phyloP scores from a whole-genome alignment of 768 basidiomycete genomes.

The Tulasnella sp. region DNA sequence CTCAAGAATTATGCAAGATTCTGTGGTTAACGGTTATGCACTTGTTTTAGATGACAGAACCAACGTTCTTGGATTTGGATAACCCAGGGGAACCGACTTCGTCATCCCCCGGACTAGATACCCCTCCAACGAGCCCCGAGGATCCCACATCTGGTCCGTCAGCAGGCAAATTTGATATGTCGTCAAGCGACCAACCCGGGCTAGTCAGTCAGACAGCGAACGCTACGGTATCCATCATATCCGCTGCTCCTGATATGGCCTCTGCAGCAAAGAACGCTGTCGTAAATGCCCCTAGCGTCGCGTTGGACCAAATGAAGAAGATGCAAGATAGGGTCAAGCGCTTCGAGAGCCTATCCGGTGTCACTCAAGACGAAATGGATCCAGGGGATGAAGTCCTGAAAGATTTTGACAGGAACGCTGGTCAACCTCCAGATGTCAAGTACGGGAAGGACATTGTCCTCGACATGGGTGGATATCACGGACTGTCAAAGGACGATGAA shows the following conservation, averaged over 20 bases:
- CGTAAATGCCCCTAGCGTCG: not conserved
- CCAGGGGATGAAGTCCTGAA: not conserved
- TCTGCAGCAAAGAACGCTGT: not conserved
- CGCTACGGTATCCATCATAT: not conserved
- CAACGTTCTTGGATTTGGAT: constrained; percentile 15
- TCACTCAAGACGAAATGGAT: not conserved
- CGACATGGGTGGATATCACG: constrained; percentile 14
- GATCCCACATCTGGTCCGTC: not conserved
- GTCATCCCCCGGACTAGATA: not conserved
- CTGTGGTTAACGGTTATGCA: not conserved
- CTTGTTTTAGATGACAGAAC: constrained; percentile 6
- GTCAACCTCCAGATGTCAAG: not conserved
- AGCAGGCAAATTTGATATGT: not conserved
- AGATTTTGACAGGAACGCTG: constrained; percentile 4
- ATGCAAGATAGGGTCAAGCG: not conserved
- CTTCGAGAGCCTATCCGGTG: not conserved
- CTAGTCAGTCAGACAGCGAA: not conserved
- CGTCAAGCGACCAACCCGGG: not conserved
- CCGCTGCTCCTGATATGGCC: not conserved
- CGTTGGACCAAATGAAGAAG: not conserved
- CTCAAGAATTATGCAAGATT: not conserved
- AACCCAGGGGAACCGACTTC: not conserved
- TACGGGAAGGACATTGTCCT: constrained; percentile 12
- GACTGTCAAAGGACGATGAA: not conserved
- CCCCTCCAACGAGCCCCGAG: not conserved